Percentiles rank a stretch among this genome's conserved stretches.
Evolutionary conservation across 352 stramenopile species (phyloP).

Genomic region (Aphanomyces invadans): DNA sequence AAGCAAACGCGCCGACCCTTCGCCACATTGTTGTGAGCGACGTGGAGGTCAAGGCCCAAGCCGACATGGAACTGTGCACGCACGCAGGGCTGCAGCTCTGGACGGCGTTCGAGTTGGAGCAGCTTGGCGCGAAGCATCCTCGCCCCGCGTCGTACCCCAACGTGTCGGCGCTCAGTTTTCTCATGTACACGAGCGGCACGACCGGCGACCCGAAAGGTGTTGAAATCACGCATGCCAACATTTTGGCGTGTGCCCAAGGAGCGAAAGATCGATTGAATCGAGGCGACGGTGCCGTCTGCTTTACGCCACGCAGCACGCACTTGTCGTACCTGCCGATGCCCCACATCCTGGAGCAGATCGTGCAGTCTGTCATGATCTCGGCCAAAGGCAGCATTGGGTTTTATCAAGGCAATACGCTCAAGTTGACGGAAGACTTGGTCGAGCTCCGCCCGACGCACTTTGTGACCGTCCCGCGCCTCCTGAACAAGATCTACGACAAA

Average conservation of each 20-base stretch:
- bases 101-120: slow-evolving; percentile 2
- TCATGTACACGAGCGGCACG: slow-evolving; percentile 28
- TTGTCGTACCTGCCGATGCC: slow-evolving; percentile 86
- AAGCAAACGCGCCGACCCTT: not conserved
- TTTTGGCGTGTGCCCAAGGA: slow-evolving; percentile 28
- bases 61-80: not conserved
- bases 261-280: slow-evolving; percentile 12
- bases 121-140: slow-evolving; percentile 26
- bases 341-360: slow-evolving; percentile 83
- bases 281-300: not conserved
- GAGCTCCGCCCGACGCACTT: slow-evolving; percentile 77
- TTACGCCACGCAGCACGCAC: slow-evolving; percentile 6
- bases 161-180: slow-evolving; percentile 4
- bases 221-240: slow-evolving; percentile 25
- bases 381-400: slow-evolving; percentile 73
- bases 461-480: slow-evolving; percentile 68
- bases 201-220: slow-evolving; percentile 28
- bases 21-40: slow-evolving; percentile 5
- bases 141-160: slow-evolving; percentile 28
- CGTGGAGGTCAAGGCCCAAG: not conserved
- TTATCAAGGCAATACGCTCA: slow-evolving; percentile 60
- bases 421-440: slow-evolving; percentile 77
- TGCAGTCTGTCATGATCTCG: slow-evolving; percentile 36
- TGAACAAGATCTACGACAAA: slow-evolving; percentile 90
- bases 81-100: not conserved